Conservation (phyloP, 1,284 basidiomycete genomes). For the Cryptococcus sp. region DNA sequence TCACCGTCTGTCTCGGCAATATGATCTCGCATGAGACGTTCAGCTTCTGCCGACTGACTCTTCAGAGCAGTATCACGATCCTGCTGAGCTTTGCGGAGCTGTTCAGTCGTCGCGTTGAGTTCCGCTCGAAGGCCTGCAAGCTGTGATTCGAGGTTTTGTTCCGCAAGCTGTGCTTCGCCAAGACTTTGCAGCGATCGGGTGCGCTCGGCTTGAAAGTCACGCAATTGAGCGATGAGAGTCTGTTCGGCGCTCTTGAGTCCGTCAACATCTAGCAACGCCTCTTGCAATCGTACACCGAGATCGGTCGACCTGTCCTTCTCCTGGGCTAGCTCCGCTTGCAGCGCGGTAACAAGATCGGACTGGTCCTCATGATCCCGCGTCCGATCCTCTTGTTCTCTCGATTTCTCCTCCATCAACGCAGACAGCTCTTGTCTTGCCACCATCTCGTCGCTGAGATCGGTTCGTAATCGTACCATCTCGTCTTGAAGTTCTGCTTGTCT, state of each 20-base stretch:
- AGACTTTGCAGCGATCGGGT: constrained; percentile 67
- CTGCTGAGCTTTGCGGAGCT: constrained; percentile 65
- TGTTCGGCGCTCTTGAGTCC: constrained; percentile 60
- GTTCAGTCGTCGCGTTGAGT: constrained; percentile 56
- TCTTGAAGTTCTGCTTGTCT: constrained; percentile 65
- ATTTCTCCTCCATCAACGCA: constrained; percentile 38
- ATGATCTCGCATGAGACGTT: constrained; percentile 79
- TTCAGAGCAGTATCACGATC: constrained; percentile 76
- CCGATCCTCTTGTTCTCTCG: constrained; percentile 38
- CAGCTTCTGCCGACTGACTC: constrained; percentile 75
- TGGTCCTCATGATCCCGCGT: constrained; percentile 39
- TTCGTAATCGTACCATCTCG: constrained; percentile 43
- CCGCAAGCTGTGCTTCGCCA: constrained; percentile 70
- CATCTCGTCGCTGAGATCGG: constrained; percentile 46
- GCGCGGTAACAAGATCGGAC: constrained; percentile 28
- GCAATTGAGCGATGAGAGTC: constrained; percentile 58
- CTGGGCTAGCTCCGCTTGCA: constrained; percentile 58
- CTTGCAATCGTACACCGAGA: constrained; percentile 57
- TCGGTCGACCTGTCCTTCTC: constrained; percentile 61
- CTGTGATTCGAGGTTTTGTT: constrained; percentile 72
- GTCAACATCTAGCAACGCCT: constrained; percentile 67
- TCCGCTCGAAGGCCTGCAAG: constrained; percentile 57
- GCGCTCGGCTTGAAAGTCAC: constrained; percentile 70
- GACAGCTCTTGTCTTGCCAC: constrained; percentile 41
- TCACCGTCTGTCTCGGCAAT: constrained; percentile 89